A percentile compares a stretch with the other conserved stretches of the same genome.
These are phyloP conservation scores for Parathielavia appendiculata DNA, from an alignment of 495 filamentous ascomycete genomes.

Conservation along the genomic window DNA sequence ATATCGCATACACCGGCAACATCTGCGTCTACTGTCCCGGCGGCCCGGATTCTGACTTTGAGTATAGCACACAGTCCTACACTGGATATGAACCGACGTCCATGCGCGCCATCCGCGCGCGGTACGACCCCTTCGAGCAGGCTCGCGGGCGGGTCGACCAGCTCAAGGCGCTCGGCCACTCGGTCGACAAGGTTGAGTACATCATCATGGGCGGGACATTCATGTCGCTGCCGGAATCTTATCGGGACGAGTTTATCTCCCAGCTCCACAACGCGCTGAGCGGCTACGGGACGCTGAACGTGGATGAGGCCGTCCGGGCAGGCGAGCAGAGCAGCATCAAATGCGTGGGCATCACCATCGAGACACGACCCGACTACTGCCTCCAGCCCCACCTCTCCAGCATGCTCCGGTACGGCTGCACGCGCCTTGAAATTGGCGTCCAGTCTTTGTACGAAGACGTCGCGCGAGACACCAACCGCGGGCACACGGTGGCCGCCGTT, in stretches of 20 bases:
- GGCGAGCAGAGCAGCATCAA: constrained; percentile 93
- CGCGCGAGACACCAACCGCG: constrained; percentile 94
- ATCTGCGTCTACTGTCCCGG: constrained; percentile 99
- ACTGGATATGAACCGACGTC: constrained; percentile 97
- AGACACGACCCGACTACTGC: constrained; percentile 95
- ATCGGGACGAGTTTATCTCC: constrained; percentile 87
- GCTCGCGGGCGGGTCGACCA: constrained; percentile 93
- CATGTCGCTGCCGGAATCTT: constrained; percentile 87
- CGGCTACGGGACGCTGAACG: constrained; percentile 83
- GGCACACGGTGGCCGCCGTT: constrained; percentile 91
- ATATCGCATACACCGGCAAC: constrained; percentile 96
- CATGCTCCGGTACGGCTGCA: constrained; percentile 97
- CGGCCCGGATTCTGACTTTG: constrained; percentile 95
- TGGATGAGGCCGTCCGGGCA: constrained; percentile 89
- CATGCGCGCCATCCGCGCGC: constrained; percentile 94
- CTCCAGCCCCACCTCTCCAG: constrained; percentile 82
- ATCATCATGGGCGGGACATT: constrained; percentile 99
- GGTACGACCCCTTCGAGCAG: constrained; percentile 98
- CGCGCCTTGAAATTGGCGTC: constrained; percentile 87
- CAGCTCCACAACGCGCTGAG: constrained; percentile 94
- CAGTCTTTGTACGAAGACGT: constrained; percentile 98
- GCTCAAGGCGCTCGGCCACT: constrained; percentile 89
- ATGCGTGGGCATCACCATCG: constrained; percentile 97
- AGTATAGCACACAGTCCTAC: constrained; percentile 97
- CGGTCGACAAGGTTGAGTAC: constrained; percentile 98